Conservation (phyloP, 2,329 filamentous ascomycete genomes). For the Aaosphaeria arxii region DNA sequence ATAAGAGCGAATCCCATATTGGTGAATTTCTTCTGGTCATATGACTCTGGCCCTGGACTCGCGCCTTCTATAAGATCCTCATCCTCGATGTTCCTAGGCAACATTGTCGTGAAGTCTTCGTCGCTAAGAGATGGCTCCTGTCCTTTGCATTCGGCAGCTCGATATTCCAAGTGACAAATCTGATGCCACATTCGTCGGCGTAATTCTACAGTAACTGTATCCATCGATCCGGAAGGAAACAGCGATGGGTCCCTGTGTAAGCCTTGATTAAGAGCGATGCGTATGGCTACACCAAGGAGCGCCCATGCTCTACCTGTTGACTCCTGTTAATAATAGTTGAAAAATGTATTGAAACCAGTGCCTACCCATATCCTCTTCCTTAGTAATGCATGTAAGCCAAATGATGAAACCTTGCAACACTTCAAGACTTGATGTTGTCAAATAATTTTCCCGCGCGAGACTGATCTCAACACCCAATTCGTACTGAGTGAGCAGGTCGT, state of each 20-base stretch:
- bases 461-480: constrained; percentile 35
- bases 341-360: background rate
- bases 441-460: constrained; percentile 34
- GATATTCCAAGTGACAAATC: constrained; percentile 36
- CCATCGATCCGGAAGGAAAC: constrained; percentile 35
- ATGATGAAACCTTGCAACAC: constrained; percentile 37
- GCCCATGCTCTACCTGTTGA: constrained; percentile 35
- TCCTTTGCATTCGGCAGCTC: constrained; percentile 38
- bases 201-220: constrained; percentile 35
- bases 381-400: constrained; percentile 36
- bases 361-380: constrained; percentile 38
- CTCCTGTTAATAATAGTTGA: background rate
- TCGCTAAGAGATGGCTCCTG: constrained; percentile 37
- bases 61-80: constrained; percentile 37
- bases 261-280: constrained; percentile 36
- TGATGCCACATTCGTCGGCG: constrained; percentile 38
- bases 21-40: constrained; percentile 32
- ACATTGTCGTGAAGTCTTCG: constrained; percentile 36
- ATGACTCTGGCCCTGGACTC: constrained; percentile 25
- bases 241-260: constrained; percentile 37
- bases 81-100: constrained; percentile 38
- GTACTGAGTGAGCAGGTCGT: constrained; percentile 26
- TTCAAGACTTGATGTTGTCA: constrained; percentile 36
- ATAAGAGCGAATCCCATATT: constrained; percentile 35
- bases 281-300: constrained; percentile 33